Evolutionary conservation across 2,329 filamentous ascomycete species (phyloP), one percentile per base, ranked within the genome.

Genomic region (Chaetomium strumarium): DNA sequence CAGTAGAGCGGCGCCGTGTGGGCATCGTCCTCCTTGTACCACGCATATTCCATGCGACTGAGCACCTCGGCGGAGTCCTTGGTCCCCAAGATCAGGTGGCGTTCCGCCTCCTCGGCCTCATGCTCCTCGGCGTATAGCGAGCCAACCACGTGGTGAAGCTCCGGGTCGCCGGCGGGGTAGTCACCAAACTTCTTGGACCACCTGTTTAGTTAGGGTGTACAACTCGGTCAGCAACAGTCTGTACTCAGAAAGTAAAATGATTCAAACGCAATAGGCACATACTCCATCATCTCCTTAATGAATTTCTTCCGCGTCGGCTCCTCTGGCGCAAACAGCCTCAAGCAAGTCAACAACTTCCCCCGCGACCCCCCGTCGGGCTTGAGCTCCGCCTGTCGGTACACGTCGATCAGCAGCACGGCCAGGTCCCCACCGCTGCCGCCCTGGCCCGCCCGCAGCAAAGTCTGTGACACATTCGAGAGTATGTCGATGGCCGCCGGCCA

Each of bases 271-370:
- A 34, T 39, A 47, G 46, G 37, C 29, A 72, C 82, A 58, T 71
- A 88, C 80, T 78, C 80, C 60, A 96, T 83, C 66, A 91, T 86
- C 67, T 96, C 91, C 20, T 80, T 83, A 39, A 97, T 86, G 66
- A 91, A 96, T 71, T 89, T 89, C 81, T 96, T 97, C 66, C 91
- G 81, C 51, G 88, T 95, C 3, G 92, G 92, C 72, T 99, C 93
- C 49, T 86, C 84, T 24, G 80, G 73, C 13, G 86, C 83, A 63
- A 99, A 97, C 36, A 90, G 78, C 50, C 89, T 79, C 65, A 99
- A 71, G 45, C 95, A 79, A 17, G 85, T 85, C 63, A 97, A 73
- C 50, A 97, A 72, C 57, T 86, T 79, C 56, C 84, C 87, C 71
- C 89, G 89, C 68, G 79, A 83, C 44, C 74, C 76, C n/a, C 85